Base-by-base conservation (phyloP, 2,329 filamentous ascomycete species). In the Paradendryphiella salina region DNA sequence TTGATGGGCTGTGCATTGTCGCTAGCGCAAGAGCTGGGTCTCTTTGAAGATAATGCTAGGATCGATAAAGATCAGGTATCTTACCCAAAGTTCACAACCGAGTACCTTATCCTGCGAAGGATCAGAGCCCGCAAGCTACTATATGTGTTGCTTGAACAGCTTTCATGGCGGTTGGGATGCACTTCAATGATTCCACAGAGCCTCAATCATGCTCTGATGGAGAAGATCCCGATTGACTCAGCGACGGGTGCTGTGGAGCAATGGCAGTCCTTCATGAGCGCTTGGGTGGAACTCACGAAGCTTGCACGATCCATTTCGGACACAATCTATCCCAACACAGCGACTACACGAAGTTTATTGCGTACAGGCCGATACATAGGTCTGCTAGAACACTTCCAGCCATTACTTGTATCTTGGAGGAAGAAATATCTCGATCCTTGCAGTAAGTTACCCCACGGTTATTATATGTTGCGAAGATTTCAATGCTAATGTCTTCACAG, bases 1-100 rank as follows among this genome's bases (percentile, higher is more conserved):
- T 60, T 83, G 15, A 75, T 84, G 33, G 81, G 81, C 2, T 79
- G 77, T 57, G 81, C 79, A 0, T 60, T 80, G 18, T 80, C 79
- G 3, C 69, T 83, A 10, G 77, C 79, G 1, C 79, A 82, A 44
- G 79, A 82, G 54, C 66, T 82, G 18, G 76, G 79, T 2, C 70
- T 82, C n/a, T 77, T 80, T 52, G 74, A 80, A 41, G 72, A 76
- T 26, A 66, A 67, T 28, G 59, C 66, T 8, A 70, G 66, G 29
- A 65, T 70, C 31, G 70, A 73, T 31, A 73, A 70, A 34, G 69
- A 71, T 17, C 66, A 67, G 33, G 56, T 61, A 3, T 71, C 70
- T 0, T 72, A 71, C 31, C 69, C 66, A 8, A 69, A 68, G 9
- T 68, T 66, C 8, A 56, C 63, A 0, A 46, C 56, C 0, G 70